Percentiles rank a stretch among this genome's conserved stretches.
These are phyloP conservation scores for Wickerhamomyces hampshirensis DNA, from an alignment of 805 yeast genomes.

Conservation along the genomic window DNA sequence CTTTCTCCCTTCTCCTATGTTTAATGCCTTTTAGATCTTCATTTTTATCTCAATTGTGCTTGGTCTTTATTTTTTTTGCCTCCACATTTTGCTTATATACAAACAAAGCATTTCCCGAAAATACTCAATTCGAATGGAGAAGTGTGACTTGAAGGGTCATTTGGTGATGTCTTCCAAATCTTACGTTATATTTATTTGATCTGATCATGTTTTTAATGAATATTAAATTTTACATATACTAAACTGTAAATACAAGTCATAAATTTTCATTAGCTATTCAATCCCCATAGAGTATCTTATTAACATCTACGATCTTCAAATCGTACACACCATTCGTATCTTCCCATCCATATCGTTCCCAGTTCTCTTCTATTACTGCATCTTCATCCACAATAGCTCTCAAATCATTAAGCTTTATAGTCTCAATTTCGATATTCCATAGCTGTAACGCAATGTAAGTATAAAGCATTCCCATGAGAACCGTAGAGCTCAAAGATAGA, in stretches of 20 bases:
- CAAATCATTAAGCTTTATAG: slow-evolving; percentile 52
- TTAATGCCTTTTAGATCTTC: too few relatives aligned
- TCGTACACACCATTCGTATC: slow-evolving; percentile 88
- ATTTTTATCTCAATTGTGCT: too few relatives aligned
- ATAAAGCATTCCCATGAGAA: slow-evolving; percentile 67
- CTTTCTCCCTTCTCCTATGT: too few relatives aligned
- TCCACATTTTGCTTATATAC: neutral
- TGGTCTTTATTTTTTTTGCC: neutral
- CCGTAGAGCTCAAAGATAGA: slow-evolving; percentile 65
- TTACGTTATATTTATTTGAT: neutral
- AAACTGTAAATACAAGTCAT: too few relatives aligned
- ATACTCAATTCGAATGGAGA: neutral
- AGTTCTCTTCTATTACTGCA: slow-evolving; percentile 25
- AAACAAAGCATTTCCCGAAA: neutral
- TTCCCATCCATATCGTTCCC: slow-evolving; percentile 38
- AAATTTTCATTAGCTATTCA: slow-evolving; percentile 1
- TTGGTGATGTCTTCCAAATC: neutral
- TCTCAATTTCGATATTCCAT: slow-evolving; percentile 73
- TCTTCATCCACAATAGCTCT: slow-evolving; percentile 69
- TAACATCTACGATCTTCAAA: slow-evolving; percentile 67
- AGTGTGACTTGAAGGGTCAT: neutral
- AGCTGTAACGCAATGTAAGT: slow-evolving; percentile 64
- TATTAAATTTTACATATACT: too few relatives aligned
- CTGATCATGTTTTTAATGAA: neutral
- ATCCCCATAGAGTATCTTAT: slow-evolving; percentile 50